Base-by-base conservation (phyloP, 2,329 filamentous ascomycete genomes). In the Penicillium paneum region DNA sequence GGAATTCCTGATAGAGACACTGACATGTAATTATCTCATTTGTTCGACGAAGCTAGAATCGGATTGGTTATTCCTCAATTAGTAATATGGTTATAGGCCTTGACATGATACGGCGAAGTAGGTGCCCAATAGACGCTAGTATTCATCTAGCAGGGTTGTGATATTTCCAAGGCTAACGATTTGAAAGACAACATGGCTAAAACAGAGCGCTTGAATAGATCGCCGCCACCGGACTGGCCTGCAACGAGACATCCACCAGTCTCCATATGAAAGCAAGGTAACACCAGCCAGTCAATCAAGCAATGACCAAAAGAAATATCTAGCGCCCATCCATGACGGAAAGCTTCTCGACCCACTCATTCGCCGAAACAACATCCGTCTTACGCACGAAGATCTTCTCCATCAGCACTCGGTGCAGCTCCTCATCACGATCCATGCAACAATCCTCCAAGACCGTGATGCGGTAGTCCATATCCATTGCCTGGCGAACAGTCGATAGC, bases 401-500 rank as follows among this genome's bases (percentile, higher is more conserved):
- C 52, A 74, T 62, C 46, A 75, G 26, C 4, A 73, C 31, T 4
- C 62, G 45, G 50, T 75, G 73, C 7, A 72, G 59, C n/a, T 71
- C 67, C 11, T 60, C 54, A 17, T 73, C 60, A 0, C 46, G 44
- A 57, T 76, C 73, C 57, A 71, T 58, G 49, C 73, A 74, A 7
- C 72, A 56, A 56, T 76, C 72, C 21, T 61, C 57, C 39, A 76
- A 47, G 8, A 75, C 65, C 5, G 64, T 67, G 40, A 75, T 38
- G 12, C 55, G 49, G 40, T 72, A 74, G 55, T 76, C 74, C 53
- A 68, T 46, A 61, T 76, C 73, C 31, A 64, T 64, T 6, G 70
- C 73, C 47, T 70, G 61, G 12, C 69, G 66, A 26, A 74, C 60
- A 4, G 73, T 75, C 15, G 71, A 74, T 17, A 76, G 56, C 8